Evolutionary conservation across 2,329 filamentous ascomycete genomes (phyloP), one percentile per base, ranked within the genome.

Genomic region (Monosporascus cannonballus): DNA sequence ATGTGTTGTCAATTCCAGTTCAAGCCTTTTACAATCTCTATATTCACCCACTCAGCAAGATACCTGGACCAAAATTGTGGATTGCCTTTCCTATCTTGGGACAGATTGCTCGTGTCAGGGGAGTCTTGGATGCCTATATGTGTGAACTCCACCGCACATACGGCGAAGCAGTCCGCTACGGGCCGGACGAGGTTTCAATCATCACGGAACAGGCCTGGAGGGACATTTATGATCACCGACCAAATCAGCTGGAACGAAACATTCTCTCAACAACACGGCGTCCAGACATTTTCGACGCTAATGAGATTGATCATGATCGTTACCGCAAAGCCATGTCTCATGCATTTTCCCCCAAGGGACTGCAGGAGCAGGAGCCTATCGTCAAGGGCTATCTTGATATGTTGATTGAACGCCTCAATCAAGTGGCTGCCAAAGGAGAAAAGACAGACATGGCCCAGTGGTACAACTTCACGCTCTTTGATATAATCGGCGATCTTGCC

Each of bases 321-420:
- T 78, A 78, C 60, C 67, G 77, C n/a, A 66, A 74, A n/a, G 74
- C 77, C 3, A 69, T 81, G 38, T 71, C 73, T 18, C 75, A 78
- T 52, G 78, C 76, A 0, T 80, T 81, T 61, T 71, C 69, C 4
- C 62, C 62, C 15, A 67, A 65, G 45, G 66, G 68, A 1, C 53
- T 72, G 15, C 44, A 56, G 22, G 65, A 69, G 22, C 69, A 73
- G 51, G 70, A 72, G 52, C 59, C 60, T 5, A 64, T 69, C 7
- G 62, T 71, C 5, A 59, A 57, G 22, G 55, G 58, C 17, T 71
- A 64, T 60, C 59, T 67, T 24, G 62, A 69, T 49, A 25, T 64
- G 20, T 60, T 72, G 24, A 41, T 72, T 0, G 54, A 61, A 6
- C 56, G 61, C 42, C 48, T 71, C 24, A 59, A 61, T 24, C 59